phyloP scores from a whole-genome alignment of 2,329 filamentous ascomycete genomes.

The Trichoderma sp. region DNA sequence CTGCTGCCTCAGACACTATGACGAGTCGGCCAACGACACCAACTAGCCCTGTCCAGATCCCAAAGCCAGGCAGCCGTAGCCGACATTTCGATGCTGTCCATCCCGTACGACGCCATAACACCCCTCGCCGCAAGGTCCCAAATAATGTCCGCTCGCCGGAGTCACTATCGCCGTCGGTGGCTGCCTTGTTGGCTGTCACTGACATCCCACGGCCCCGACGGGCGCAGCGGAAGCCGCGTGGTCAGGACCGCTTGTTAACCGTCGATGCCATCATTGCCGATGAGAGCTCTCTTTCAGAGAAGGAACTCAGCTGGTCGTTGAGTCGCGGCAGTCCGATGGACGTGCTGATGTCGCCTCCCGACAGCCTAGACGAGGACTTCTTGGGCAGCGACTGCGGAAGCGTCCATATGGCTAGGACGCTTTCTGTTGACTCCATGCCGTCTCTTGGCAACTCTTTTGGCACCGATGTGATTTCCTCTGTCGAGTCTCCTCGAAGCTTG shows the following conservation, averaged over 20 bases:
- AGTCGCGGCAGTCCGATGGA: conserved; percentile 53
- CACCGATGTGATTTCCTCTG: conserved; percentile 48
- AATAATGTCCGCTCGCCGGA: conserved; percentile 51
- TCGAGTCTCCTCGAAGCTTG: conserved; percentile 48
- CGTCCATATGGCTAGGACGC: conserved; percentile 51
- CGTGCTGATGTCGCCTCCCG: conserved; percentile 57
- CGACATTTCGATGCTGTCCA: conserved; percentile 31
- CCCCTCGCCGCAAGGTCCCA: conserved; percentile 34
- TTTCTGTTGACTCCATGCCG: conserved; percentile 60
- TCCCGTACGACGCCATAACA: conserved; percentile 38
- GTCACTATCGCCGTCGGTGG: conserved; percentile 56
- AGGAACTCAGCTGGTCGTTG: conserved; percentile 55
- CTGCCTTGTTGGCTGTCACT: conserved; percentile 59
- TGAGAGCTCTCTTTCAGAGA: conserved; percentile 51
- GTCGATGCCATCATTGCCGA: conserved; percentile 55
- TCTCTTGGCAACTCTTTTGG: conserved; percentile 56
- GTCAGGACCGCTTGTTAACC: conserved; percentile 40
- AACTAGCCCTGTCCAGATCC: conserved; percentile 56
- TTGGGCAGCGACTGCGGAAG: conserved; percentile 46
- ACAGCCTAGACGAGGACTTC: conserved; percentile 52
- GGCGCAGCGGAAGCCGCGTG: conserved; percentile 34
- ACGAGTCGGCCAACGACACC: conserved; percentile 33
- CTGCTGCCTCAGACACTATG: conserved; percentile 30
- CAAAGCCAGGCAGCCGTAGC: conserved; percentile 39
- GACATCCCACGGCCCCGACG: conserved; percentile 53